Conservation (phyloP, 805 yeast genomes). For the Pichia scutulata region DNA sequence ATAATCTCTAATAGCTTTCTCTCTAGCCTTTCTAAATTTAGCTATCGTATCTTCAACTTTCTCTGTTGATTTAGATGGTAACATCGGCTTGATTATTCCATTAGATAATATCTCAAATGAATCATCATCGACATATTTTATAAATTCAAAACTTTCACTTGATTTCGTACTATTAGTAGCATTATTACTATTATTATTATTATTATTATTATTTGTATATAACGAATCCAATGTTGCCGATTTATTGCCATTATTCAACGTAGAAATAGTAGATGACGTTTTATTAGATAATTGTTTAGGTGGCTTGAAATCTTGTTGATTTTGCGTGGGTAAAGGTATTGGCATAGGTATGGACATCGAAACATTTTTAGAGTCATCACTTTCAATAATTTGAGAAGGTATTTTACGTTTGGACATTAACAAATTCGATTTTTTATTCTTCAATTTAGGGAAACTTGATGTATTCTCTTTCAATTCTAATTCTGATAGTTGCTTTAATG, state of each 20-base stretch:
- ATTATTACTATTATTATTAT: background rate
- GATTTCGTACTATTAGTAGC: background rate
- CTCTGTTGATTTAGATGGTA: constrained; percentile 26
- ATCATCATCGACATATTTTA: constrained; percentile 1
- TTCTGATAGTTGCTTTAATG: background rate
- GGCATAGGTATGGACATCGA: background rate
- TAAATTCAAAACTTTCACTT: background rate
- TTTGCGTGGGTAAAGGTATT: background rate
- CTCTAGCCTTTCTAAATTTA: constrained; percentile 26
- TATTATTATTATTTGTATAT: background rate
- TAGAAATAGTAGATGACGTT: background rate
- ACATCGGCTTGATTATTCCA: constrained; percentile 23
- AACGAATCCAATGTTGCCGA: constrained; percentile 4
- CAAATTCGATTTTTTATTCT: background rate
- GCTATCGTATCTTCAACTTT: constrained; percentile 18
- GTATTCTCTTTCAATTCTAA: background rate
- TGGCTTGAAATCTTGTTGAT: background rate
- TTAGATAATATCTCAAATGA: constrained; percentile 18
- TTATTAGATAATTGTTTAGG: background rate
- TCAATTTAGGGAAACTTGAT: background rate
- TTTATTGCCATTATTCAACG: background rate
- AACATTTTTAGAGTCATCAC: background rate
- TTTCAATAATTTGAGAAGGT: constrained; percentile 18
- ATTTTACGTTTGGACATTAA: constrained; percentile 17
- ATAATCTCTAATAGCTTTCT: constrained; percentile 30